phyloP scores from a whole-genome alignment of 495 filamentous ascomycete genomes.

The Tetracladium setigerum region DNA sequence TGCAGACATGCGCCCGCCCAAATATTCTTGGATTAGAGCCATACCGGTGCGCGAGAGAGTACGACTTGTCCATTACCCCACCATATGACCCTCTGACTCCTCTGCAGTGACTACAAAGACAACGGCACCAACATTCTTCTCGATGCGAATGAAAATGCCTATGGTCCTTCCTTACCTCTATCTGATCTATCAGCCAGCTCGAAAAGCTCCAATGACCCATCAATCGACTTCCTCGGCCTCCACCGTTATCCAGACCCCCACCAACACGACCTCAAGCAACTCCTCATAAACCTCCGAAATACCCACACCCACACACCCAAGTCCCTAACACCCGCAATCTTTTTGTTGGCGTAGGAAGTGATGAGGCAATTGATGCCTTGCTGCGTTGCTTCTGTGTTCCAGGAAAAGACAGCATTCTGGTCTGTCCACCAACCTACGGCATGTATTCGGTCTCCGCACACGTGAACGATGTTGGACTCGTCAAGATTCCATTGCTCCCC shows the following conservation, averaged over 20 bases:
- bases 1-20: constrained; percentile 71
- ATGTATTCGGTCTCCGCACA: constrained; percentile 95
- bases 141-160: constrained; percentile 97
- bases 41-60: constrained; percentile 82
- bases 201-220: constrained; percentile 12
- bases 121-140: constrained; percentile 94
- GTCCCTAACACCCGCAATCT: constrained; percentile 74
- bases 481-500: constrained; percentile 67
- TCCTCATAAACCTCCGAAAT: constrained; percentile 82
- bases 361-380: constrained; percentile 93
- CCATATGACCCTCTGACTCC: constrained; percentile 15
- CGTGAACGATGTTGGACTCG: constrained; percentile 82
- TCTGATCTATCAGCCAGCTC: not conserved
- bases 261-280: constrained; percentile 76
- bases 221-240: constrained; percentile 60
- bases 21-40: constrained; percentile 80
- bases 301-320: constrained; percentile 71
- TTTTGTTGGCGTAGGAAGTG: constrained; percentile 91
- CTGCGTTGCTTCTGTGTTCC: constrained; percentile 88
- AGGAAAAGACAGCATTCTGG: constrained; percentile 80
- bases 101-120: constrained; percentile 89
- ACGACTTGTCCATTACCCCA: constrained; percentile 27
- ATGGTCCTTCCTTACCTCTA: constrained; percentile 60
- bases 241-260: constrained; percentile 97
- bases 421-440: constrained; percentile 94